phyloP scores from a whole-genome alignment of 352 stramenopile genomes.

The Phytophthora tubulina region DNA sequence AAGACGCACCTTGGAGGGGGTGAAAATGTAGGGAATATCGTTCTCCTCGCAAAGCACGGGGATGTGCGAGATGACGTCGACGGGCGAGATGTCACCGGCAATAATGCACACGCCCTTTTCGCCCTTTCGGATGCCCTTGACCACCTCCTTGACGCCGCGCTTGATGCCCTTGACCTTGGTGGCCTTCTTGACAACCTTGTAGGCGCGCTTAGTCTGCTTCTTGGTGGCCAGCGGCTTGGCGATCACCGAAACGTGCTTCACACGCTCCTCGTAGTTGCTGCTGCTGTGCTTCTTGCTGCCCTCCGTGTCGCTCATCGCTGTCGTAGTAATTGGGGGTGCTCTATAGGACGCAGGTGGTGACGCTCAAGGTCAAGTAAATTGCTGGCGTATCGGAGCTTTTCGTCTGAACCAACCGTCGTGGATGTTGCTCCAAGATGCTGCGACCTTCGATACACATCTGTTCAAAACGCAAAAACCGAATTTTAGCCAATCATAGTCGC shows the following conservation, averaged over 20 bases:
- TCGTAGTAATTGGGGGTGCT: neutral
- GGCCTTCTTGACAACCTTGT: conserved; percentile 96
- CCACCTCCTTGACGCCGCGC: conserved; percentile 99
- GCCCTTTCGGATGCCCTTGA: conserved; percentile 98
- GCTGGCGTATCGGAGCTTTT: conserved; percentile 31
- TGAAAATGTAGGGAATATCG: conserved; percentile 99
- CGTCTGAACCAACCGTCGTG: conserved; percentile 37
- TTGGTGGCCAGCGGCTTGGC: conserved; percentile 97
- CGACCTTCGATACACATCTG: conserved; percentile 37
- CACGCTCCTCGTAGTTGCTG: conserved; percentile 81
- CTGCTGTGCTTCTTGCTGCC: conserved; percentile 60
- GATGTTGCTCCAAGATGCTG: conserved; percentile 35
- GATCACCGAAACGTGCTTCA: conserved; percentile 93
- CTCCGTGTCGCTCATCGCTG: conserved; percentile 78
- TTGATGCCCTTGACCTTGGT: conserved; percentile 97
- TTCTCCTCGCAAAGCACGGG: conserved; percentile 99
- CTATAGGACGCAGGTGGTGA: conserved; percentile 17
- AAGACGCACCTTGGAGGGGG: conserved; percentile 92
- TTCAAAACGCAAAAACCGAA: neutral
- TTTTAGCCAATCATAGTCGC: conserved; percentile 28
- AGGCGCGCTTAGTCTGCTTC: conserved; percentile 95
- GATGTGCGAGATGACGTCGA: conserved; percentile 99
- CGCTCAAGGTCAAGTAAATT: conserved; percentile 33
- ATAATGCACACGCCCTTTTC: conserved; percentile 99
- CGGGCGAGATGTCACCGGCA: conserved; percentile 99